A percentile compares a stretch with the other conserved stretches of the same genome.
Conservation (phyloP, 1,139 yeast genomes). For the Wickerhamomyces sp. region DNA sequence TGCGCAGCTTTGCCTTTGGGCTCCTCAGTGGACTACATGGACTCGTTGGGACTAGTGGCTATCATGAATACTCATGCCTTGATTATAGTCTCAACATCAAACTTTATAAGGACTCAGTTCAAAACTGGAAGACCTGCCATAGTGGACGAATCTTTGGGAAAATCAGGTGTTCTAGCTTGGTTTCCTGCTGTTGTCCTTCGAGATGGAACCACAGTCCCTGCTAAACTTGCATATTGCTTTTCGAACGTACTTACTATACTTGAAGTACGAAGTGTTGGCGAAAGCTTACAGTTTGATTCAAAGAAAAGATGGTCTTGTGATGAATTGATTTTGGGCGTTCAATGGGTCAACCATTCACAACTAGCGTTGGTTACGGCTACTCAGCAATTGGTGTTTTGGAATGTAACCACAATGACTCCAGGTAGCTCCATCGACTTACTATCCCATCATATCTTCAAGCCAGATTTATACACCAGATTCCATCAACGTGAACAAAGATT, state of each 20-base stretch:
- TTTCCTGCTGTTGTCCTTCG: conserved; percentile 39
- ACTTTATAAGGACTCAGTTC: conserved; percentile 50
- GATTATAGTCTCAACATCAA: conserved; percentile 51
- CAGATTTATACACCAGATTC: conserved; percentile 23
- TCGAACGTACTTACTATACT: conserved; percentile 51
- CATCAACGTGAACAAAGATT: conserved; percentile 3
- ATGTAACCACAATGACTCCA: conserved; percentile 35
- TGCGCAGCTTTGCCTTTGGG: conserved; percentile 54
- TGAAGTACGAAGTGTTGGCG: conserved; percentile 39
- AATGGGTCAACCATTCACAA: conserved; percentile 56
- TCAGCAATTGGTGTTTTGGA: conserved; percentile 39
- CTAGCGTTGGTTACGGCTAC: conserved; percentile 44
- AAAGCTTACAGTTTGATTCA: conserved; percentile 37
- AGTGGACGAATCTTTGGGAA: conserved; percentile 28
- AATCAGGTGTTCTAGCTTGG: conserved; percentile 58
- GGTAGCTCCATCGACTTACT: conserved; percentile 38
- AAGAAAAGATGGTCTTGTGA: conserved; percentile 42
- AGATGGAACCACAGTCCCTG: conserved; percentile 25
- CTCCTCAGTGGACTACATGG: conserved; percentile 45
- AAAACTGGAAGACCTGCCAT: conserved; percentile 45
- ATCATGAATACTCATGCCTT: conserved; percentile 51
- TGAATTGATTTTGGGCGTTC: conserved; percentile 47
- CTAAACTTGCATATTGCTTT: conserved; percentile 68
- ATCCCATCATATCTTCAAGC: conserved; percentile 38
- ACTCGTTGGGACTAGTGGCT: conserved; percentile 56